These are phyloP conservation scores for Auriculariales sp. DNA, from an alignment of 768 basidiomycete species.

Conservation along the genomic window DNA sequence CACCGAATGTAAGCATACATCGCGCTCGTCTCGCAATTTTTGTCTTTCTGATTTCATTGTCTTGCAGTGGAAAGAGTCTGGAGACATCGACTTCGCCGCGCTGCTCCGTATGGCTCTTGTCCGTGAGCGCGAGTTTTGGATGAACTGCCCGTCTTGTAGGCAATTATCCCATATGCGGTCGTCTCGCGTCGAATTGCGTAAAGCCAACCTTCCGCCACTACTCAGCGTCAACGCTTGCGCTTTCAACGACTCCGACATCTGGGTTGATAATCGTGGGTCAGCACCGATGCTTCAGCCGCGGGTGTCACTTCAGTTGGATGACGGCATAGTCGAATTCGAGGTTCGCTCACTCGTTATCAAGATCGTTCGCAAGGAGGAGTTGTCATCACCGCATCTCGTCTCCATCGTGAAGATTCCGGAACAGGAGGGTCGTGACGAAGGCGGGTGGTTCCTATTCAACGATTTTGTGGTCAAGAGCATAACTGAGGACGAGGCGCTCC, in stretches of 20 bases:
- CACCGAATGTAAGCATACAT: conserved; percentile 51
- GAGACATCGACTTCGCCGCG: conserved; percentile 44
- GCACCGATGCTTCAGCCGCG: conserved; percentile 45
- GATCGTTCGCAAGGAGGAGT: conserved; percentile 44
- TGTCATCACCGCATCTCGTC: conserved; percentile 55
- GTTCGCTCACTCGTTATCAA: conserved; percentile 76
- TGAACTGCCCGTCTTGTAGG: conserved; percentile 74
- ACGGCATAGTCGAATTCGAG: conserved; percentile 56
- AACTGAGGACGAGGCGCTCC: conserved; percentile 72
- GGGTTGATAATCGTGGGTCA: conserved; percentile 30
- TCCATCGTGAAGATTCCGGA: conserved; percentile 80
- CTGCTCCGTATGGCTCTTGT: conserved; percentile 64
- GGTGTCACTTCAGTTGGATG: conserved; percentile 34
- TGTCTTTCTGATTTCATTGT: too few species aligned
- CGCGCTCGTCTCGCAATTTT: background rate
- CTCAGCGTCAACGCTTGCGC: conserved; percentile 78
- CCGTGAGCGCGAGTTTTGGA: conserved; percentile 74
- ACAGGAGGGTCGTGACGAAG: conserved; percentile 29
- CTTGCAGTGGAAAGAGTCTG: too few species aligned
- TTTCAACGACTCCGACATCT: conserved; percentile 58
- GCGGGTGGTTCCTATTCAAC: conserved; percentile 88
- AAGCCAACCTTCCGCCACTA: conserved; percentile 57
- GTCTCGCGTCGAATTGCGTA: conserved; percentile 45
- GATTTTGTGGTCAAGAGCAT: conserved; percentile 85
- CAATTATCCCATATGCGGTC: conserved; percentile 60